Percentiles rank a stretch among this genome's conserved stretches.
These are phyloP conservation scores for Talaromyces funiculosus DNA, from an alignment of 2,329 filamentous ascomycete species.

Conservation along the genomic window DNA sequence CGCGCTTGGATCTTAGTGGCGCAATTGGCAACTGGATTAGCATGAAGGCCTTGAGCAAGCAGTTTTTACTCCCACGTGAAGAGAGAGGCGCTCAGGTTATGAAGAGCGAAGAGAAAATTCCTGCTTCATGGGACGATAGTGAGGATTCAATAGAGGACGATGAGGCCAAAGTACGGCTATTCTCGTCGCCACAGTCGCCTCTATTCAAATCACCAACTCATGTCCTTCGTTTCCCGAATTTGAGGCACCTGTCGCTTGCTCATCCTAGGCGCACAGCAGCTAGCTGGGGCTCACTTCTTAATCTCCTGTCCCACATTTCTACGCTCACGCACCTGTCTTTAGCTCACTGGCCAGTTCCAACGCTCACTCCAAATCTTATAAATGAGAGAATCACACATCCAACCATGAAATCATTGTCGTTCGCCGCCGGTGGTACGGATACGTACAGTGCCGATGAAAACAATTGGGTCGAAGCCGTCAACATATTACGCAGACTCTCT, in stretches of 20 bases:
- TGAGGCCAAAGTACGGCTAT: background rate
- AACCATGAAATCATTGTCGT: slow-evolving; percentile 22
- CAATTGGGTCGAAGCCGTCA: slow-evolving; percentile 52
- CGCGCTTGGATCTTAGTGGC: slow-evolving; percentile 49
- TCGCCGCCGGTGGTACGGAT: slow-evolving; percentile 46
- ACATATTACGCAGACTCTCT: slow-evolving; percentile 52
- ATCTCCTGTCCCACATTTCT: slow-evolving; percentile 48
- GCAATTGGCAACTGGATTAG: slow-evolving; percentile 46
- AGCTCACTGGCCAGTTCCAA: slow-evolving; percentile 57
- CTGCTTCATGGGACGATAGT: slow-evolving; percentile 39
- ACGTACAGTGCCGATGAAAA: slow-evolving; percentile 50
- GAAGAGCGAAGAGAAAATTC: slow-evolving; percentile 19
- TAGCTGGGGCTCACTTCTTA: slow-evolving; percentile 53
- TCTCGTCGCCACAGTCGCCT: background rate
- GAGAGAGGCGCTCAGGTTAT: background rate
- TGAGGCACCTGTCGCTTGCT: slow-evolving; percentile 56
- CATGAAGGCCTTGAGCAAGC: slow-evolving; percentile 44
- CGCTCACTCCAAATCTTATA: slow-evolving; percentile 47
- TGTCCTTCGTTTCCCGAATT: slow-evolving; percentile 43
- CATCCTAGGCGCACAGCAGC: slow-evolving; percentile 40
- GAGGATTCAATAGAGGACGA: slow-evolving; percentile 11
- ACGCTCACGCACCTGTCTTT: slow-evolving; percentile 58
- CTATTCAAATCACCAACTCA: slow-evolving; percentile 22
- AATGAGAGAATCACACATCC: slow-evolving; percentile 35
- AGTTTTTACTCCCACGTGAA: slow-evolving; percentile 31